phyloP scores from a whole-genome alignment of 345 rosid genomes.

The Hevea brasiliensis region DNA sequence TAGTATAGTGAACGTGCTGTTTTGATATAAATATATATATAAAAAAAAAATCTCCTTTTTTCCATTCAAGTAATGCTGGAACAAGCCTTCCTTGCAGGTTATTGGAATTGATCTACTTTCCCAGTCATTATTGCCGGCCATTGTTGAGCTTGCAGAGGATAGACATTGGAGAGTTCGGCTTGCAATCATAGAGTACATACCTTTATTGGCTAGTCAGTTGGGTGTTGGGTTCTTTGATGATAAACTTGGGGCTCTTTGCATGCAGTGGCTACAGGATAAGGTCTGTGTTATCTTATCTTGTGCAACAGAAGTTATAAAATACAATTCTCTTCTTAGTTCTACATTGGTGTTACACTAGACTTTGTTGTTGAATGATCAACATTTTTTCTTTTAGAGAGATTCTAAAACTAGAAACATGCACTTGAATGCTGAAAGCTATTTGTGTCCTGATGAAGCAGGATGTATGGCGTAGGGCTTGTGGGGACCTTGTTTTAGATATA shows the following conservation, averaged over 20 bases:
- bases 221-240: conserved; percentile 94
- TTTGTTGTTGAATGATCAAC: neutral
- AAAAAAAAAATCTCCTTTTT: neutral
- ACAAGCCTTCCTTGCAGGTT: conserved; percentile 53
- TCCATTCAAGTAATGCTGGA: neutral
- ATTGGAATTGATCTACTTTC: conserved; percentile 95
- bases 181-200: conserved; percentile 94
- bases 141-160: conserved; percentile 98
- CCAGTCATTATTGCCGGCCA: conserved; percentile 89
- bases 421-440: neutral
- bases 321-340: neutral
- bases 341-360: neutral
- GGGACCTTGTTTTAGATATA: neutral
- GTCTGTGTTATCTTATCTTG: conserved; percentile 31
- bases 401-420: neutral
- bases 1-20: neutral
- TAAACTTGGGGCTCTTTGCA: conserved; percentile 93
- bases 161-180: conserved; percentile 97
- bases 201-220: conserved; percentile 89
- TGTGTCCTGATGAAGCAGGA: neutral
- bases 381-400: neutral
- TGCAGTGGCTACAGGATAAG: conserved; percentile 99
- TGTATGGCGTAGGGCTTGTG: neutral
- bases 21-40: neutral
- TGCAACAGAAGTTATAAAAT: neutral